A percentile compares a stretch with the other conserved stretches of the same genome.
phyloP scores from a whole-genome alignment of 495 filamentous ascomycete species.

The Hypomontagnella monticulosa region DNA sequence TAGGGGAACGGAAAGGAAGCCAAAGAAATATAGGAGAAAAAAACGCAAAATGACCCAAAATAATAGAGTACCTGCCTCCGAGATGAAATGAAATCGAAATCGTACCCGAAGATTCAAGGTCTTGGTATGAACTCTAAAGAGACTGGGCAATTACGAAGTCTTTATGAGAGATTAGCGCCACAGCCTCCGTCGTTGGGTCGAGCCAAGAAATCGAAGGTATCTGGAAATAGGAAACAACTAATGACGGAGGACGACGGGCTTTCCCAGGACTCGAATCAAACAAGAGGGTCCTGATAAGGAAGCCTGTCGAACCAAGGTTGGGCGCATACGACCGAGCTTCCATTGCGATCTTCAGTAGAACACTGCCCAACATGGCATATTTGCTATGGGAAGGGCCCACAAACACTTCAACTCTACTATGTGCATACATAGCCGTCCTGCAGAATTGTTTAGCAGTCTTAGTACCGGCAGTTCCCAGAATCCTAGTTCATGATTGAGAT shows the following conservation, averaged over 20 bases:
- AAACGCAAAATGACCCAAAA: slow-evolving; percentile 24
- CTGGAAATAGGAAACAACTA: slow-evolving; percentile 40
- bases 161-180: slow-evolving; percentile 37
- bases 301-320: slow-evolving; percentile 19
- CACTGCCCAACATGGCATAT: slow-evolving; percentile 32
- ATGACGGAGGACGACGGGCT: slow-evolving; percentile 19
- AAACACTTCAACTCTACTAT: slow-evolving; percentile 18
- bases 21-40: slow-evolving; percentile 32
- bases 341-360: slow-evolving; percentile 41
- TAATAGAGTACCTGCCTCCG: slow-evolving; percentile 40
- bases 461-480: background rate
- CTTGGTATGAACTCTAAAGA: slow-evolving; percentile 21
- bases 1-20: slow-evolving; percentile 13
- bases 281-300: slow-evolving; percentile 34
- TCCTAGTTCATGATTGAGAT: slow-evolving; percentile 1
- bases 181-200: slow-evolving; percentile 26
- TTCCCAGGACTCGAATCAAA: slow-evolving; percentile 29
- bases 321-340: slow-evolving; percentile 28
- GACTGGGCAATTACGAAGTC: slow-evolving; percentile 36
- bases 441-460: slow-evolving; percentile 13
- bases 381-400: slow-evolving; percentile 24
- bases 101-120: slow-evolving; percentile 22
- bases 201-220: slow-evolving; percentile 39
- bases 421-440: slow-evolving; percentile 3
- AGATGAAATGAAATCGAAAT: slow-evolving; percentile 40